Percentiles rank a stretch among this genome's conserved stretches.
These are phyloP conservation scores for Boletales sp. DNA, from an alignment of 768 basidiomycete genomes.

Conservation along the genomic window DNA sequence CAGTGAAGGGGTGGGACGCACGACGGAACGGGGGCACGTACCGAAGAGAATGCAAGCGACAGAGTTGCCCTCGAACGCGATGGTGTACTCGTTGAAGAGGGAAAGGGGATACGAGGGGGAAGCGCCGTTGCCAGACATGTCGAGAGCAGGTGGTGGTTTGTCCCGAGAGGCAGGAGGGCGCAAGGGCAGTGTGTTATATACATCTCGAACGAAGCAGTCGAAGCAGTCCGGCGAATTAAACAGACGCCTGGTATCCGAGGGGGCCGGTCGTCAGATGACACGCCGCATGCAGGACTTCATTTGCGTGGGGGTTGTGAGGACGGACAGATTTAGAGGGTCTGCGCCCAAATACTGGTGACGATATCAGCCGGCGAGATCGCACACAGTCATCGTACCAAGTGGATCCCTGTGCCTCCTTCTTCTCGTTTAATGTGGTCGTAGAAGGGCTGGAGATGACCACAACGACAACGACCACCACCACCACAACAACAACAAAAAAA, in stretches of 20 bases:
- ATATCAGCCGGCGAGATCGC: slow-evolving; percentile 3
- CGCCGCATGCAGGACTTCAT: no score
- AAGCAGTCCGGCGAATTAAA: no score
- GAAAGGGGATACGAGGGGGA: slow-evolving; percentile 6
- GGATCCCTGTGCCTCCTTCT: no score
- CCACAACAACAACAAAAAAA: no score
- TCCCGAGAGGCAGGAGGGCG: neutral
- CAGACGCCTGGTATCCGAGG: no score
- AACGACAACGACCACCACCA: no score
- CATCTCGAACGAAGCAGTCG: no score
- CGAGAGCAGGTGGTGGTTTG: neutral
- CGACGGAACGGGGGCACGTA: neutral
- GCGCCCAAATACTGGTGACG: neutral
- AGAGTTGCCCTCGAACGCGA: slow-evolving; percentile 20
- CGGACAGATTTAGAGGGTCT: no score
- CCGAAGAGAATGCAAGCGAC: slow-evolving; percentile 20
- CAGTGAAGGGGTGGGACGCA: neutral
- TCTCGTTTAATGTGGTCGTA: no score
- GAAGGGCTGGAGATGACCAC: no score
- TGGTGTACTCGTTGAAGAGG: slow-evolving; percentile 16
- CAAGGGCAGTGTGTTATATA: neutral
- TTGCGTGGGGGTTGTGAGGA: no score
- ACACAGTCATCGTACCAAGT: neutral
- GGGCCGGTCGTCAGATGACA: no score
- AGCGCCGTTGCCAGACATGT: slow-evolving; percentile 14